These are phyloP conservation scores for Pneumocystis sp. DNA, from an alignment of 1,139 yeast genomes.

Conservation along the genomic window DNA sequence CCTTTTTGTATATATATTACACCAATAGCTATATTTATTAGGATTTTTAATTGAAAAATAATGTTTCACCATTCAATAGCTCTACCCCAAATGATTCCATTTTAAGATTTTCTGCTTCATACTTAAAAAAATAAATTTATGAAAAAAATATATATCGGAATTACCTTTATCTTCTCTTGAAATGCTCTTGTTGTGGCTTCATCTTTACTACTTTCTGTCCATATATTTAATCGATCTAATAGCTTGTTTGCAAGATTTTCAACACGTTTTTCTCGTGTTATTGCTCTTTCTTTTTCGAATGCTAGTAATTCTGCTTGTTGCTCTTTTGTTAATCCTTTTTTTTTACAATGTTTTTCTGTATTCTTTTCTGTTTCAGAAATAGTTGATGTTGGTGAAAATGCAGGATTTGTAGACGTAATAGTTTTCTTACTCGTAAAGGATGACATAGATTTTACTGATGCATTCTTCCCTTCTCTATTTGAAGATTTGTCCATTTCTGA, in stretches of 20 bases:
- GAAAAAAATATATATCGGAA: background rate
- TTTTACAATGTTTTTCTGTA: background rate
- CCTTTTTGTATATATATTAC: conserved; percentile 58
- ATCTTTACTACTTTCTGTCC: conserved; percentile 71
- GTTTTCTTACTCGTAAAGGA: background rate
- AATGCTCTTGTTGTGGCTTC: conserved; percentile 56
- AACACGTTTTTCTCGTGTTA: conserved; percentile 59
- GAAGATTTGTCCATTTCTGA: conserved; percentile 62
- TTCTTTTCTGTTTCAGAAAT: background rate
- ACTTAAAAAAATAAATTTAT: conserved; percentile 1
- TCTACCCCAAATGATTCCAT: conserved; percentile 92
- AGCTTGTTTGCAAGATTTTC: conserved; percentile 49
- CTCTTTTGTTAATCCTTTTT: background rate
- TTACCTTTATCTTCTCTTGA: conserved; percentile 42
- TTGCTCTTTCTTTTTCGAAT: conserved; percentile 62
- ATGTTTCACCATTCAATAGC: conserved; percentile 42
- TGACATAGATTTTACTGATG: background rate
- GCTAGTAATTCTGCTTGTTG: conserved; percentile 29
- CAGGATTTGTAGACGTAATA: background rate
- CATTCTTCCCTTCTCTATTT: background rate
- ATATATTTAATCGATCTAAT: conserved; percentile 50
- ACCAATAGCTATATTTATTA: conserved; percentile 39
- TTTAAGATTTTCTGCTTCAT: conserved; percentile 73
- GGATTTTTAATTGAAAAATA: background rate
- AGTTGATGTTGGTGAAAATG: background rate